A percentile compares a stretch with the other conserved stretches of the same genome.
phyloP scores from a whole-genome alignment of 2,329 filamentous ascomycete species.

The Tolypocladium inflatum region DNA sequence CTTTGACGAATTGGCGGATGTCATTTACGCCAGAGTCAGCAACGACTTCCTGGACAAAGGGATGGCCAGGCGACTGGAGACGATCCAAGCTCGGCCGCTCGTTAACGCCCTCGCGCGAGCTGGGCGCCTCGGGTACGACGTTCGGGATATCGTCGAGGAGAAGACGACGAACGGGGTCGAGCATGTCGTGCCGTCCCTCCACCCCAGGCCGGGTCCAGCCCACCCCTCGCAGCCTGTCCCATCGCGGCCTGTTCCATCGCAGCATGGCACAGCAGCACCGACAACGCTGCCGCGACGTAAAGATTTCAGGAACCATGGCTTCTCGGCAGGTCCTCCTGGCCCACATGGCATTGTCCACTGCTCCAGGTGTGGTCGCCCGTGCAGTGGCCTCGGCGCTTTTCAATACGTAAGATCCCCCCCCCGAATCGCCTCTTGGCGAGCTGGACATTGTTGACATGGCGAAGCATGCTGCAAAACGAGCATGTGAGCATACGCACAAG shows the following conservation, averaged over 20 bases:
- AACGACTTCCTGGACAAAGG: conserved; percentile 41
- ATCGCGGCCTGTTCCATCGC: background rate
- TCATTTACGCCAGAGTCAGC: conserved; percentile 36
- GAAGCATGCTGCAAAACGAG: conserved; percentile 18
- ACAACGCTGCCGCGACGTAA: background rate
- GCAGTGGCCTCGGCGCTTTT: conserved; percentile 19
- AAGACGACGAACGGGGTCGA: conserved; percentile 18
- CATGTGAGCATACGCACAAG: conserved; percentile 11
- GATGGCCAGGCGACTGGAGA: conserved; percentile 39
- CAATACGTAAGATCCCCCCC: conserved; percentile 17
- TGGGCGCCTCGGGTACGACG: conserved; percentile 47
- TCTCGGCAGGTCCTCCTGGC: background rate
- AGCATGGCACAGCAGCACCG: background rate
- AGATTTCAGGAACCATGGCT: too few relatives aligned
- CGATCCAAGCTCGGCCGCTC: conserved; percentile 43
- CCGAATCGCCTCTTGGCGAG: background rate
- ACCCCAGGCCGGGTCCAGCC: conserved; percentile 6
- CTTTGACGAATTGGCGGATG: conserved; percentile 34
- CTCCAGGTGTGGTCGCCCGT: conserved; percentile 22
- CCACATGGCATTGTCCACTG: conserved; percentile 14
- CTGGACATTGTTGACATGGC: background rate
- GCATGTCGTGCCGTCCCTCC: conserved; percentile 24
- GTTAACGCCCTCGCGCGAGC: conserved; percentile 48
- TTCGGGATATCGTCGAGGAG: conserved; percentile 38
- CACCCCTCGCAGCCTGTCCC: background rate